A percentile compares a stretch with the other conserved stretches of the same genome.
phyloP scores from a whole-genome alignment of 2,329 filamentous ascomycete genomes.

The Colletotrichum eremochloae region DNA sequence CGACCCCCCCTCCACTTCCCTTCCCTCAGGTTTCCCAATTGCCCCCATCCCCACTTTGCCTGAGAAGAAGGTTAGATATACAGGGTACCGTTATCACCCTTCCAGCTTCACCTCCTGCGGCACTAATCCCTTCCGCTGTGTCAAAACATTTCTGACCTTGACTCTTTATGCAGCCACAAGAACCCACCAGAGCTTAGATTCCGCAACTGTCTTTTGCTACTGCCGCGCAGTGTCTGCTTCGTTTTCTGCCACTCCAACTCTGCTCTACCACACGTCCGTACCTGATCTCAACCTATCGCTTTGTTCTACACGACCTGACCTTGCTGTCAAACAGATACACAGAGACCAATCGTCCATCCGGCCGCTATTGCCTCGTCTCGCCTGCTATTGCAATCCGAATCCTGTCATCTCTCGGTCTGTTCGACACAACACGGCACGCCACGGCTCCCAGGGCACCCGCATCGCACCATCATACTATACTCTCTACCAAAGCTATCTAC shows the following conservation, averaged over 20 bases:
- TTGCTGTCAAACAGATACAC: constrained; percentile 21
- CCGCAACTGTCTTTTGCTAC: constrained; percentile 33
- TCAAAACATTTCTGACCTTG: constrained; percentile 55
- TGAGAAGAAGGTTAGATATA: constrained; percentile 42
- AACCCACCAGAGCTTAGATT: constrained; percentile 46
- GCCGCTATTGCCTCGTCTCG: constrained; percentile 14
- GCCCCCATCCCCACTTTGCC: constrained; percentile 42
- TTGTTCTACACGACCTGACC: constrained; percentile 24
- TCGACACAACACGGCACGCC: constrained; percentile 20
- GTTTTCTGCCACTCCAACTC: constrained; percentile 23
- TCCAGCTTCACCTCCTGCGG: constrained; percentile 52
- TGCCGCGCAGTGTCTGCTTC: constrained; percentile 35
- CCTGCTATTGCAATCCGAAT: constrained; percentile 15
- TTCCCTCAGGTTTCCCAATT: constrained; percentile 42
- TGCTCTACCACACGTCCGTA: constrained; percentile 12
- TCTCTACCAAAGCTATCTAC: constrained; percentile 29
- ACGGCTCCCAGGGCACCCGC: constrained; percentile 19
- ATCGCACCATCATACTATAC: constrained; percentile 18
- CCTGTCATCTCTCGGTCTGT: constrained; percentile 11
- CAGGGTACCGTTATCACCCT: constrained; percentile 42
- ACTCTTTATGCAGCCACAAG: constrained; percentile 51
- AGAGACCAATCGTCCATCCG: constrained; percentile 15
- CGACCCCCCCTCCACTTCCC: constrained; percentile 41
- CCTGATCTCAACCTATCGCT: constrained; percentile 20
- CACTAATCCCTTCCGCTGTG: constrained; percentile 54